phyloP scores from a whole-genome alignment of 495 filamentous ascomycete species.

The Penicillium roqueforti region DNA sequence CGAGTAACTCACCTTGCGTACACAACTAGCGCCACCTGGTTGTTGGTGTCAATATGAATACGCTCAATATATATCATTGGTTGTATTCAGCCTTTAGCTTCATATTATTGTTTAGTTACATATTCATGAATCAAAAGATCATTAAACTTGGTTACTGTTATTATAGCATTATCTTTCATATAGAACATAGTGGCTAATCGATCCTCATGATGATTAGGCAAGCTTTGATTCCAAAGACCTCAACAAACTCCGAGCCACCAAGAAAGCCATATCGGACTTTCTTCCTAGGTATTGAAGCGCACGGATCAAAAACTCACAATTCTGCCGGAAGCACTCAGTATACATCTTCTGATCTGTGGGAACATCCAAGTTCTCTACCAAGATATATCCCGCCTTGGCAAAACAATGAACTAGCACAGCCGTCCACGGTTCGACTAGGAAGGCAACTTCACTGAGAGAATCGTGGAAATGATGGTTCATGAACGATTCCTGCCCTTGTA shows the following conservation, averaged over 20 bases:
- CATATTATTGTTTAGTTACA: too few relatives aligned
- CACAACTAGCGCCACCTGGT: too few relatives aligned
- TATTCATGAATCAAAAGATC: too few relatives aligned
- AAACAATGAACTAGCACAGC: slow-evolving; percentile 42
- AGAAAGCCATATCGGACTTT: slow-evolving; percentile 43
- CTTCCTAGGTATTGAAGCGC: slow-evolving; percentile 41
- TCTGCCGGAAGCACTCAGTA: slow-evolving; percentile 13
- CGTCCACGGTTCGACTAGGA: slow-evolving; percentile 47
- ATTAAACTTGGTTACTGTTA: too few relatives aligned
- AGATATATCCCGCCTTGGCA: slow-evolving; percentile 35
- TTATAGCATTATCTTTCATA: too few relatives aligned
- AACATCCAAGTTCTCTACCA: slow-evolving; percentile 16
- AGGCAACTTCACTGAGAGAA: slow-evolving; percentile 30
- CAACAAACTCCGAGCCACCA: slow-evolving; percentile 16
- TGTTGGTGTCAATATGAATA: too few relatives aligned
- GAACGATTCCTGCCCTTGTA: slow-evolving; percentile 13
- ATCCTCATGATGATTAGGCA: not conserved
- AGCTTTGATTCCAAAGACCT: slow-evolving; percentile 12
- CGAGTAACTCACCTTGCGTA: too few relatives aligned
- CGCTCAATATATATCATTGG: too few relatives aligned
- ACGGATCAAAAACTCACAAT: slow-evolving; percentile 32
- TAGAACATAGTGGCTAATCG: slow-evolving; percentile 1
- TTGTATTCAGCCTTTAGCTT: too few relatives aligned
- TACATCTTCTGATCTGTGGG: slow-evolving; percentile 4
- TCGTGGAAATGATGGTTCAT: slow-evolving; percentile 20